These are phyloP conservation scores for Pelargonium citronellum DNA, from an alignment of 441 rosid genomes.

Conservation along the genomic window DNA sequence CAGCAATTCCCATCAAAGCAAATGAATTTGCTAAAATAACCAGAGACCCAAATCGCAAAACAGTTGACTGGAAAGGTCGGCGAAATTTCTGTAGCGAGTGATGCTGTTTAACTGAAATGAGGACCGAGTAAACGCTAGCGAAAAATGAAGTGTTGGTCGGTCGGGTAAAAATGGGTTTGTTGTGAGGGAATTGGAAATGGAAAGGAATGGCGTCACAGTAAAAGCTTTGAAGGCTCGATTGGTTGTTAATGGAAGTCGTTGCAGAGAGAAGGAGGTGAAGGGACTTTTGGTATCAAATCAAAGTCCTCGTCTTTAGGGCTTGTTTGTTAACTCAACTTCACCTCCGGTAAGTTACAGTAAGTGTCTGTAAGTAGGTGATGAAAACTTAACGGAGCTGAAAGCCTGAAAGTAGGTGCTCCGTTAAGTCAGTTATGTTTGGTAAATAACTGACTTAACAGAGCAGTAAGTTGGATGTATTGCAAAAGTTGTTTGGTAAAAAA, in stretches of 20 bases:
- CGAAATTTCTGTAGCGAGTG: neutral
- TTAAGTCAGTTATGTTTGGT: too few relatives aligned
- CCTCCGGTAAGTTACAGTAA: too few relatives aligned
- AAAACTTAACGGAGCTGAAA: too few relatives aligned
- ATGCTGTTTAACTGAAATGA: neutral
- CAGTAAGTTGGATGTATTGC: too few relatives aligned
- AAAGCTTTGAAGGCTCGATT: neutral
- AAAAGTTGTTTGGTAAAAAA: too few relatives aligned
- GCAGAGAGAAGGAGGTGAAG: neutral
- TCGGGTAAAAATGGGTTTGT: neutral
- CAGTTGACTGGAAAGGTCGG: neutral
- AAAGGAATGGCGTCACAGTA: neutral
- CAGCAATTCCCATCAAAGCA: neutral
- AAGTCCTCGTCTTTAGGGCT: neutral
- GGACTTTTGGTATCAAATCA: neutral
- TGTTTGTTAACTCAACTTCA: too few relatives aligned
- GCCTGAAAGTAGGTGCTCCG: too few relatives aligned
- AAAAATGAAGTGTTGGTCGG: neutral
- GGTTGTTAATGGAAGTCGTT: neutral
- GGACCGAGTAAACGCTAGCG: conserved; percentile 1
- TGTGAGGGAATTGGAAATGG: neutral
- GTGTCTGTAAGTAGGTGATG: too few relatives aligned
- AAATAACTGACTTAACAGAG: too few relatives aligned
- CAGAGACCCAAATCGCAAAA: neutral
- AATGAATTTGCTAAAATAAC: neutral